Conservation (phyloP, 1,139 yeast genomes). For the Geotrichum aggregatum region DNA sequence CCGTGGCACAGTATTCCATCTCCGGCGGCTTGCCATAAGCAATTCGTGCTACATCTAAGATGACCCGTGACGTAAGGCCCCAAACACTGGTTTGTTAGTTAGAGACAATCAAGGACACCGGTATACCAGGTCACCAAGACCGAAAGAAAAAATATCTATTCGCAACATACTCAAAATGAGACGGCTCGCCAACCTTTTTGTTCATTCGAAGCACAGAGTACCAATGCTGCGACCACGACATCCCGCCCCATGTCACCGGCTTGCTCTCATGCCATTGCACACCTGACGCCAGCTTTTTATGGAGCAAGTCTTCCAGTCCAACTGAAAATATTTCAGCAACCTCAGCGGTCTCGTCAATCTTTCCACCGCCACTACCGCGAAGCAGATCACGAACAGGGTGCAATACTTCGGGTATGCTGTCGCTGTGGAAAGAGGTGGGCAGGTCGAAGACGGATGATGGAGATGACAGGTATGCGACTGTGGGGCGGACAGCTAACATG, state of each 20-base stretch:
- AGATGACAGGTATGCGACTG: conserved; percentile 53
- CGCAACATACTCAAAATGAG: conserved; percentile 41
- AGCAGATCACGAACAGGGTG: conserved; percentile 35
- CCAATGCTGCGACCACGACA: conserved; percentile 34
- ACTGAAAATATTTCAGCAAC: conserved; percentile 37
- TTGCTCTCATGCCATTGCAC: conserved; percentile 35
- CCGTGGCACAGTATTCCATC: conserved; percentile 34
- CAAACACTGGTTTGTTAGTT: conserved; percentile 62
- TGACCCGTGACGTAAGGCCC: conserved; percentile 87
- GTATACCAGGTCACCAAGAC: conserved; percentile 53
- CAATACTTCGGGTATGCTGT: conserved; percentile 20
- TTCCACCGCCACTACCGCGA: no score
- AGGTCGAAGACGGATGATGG: conserved; percentile 8
- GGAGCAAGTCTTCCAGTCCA: conserved; percentile 32
- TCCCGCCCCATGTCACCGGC: conserved; percentile 39
- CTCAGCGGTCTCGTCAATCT: conserved; percentile 31
- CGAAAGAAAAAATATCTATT: no score
- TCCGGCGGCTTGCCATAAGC: conserved; percentile 45
- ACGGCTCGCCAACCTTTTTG: conserved; percentile 54
- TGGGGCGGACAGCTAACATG: conserved; percentile 75
- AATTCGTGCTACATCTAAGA: conserved; percentile 70
- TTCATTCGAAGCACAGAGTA: conserved; percentile 37
- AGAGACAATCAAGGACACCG: no score
- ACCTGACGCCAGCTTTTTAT: conserved; percentile 13
- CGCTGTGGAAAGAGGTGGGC: conserved; percentile 8